Evolutionary conservation across 2,329 filamentous ascomycete species (phyloP), one percentile per base, ranked within the genome.

Genomic region (Pestalotiopsis sp.): DNA sequence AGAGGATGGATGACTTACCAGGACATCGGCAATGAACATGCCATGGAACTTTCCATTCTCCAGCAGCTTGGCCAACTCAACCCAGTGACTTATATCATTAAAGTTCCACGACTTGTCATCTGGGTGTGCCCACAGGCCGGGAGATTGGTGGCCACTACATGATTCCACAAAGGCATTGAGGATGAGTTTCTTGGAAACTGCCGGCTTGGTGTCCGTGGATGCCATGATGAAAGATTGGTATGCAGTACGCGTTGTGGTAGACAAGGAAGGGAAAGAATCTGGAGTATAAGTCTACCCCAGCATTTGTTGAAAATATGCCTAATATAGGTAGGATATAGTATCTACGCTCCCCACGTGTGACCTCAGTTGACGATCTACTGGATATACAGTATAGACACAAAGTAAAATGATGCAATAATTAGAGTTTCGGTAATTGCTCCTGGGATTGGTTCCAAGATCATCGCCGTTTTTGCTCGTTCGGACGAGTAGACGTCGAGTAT

Each of bases 91-190:
- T 79, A 61, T 82, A 84, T 63, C 87, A 81, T 73, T 92, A 91
- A 4, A 86, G 85, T 2, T 86, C 85, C 3, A 76, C 49, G 88
- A 90, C 69, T 84, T 84, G 75, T 92, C 89, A 25, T 80, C 81
- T 0, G 90, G 89, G 62, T 91, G 89, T 83, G 89, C 72, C 36
- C 70, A 72, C 40, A 71, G 66, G 17, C 70, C 74, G 11, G 0
- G 86, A 87, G 49, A 91, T 23, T 68, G 74, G 74, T 91, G 89
- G 2, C 88, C 89, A 4, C 90, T 83, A 0, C 87, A 89, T 2
- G 83, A 87, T 87, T 90, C 90, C 68, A 90, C 88, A 69, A 90
- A 90, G 2, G 88, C 88, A 78, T 90, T 90, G 64, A 90, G 80
- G 5, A 90, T 75, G 6, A 90, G 89, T 38, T 86, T 82, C 71